Evolutionary conservation across 345 rosid species (phyloP).

Genomic region (Citrus unshiu): DNA sequence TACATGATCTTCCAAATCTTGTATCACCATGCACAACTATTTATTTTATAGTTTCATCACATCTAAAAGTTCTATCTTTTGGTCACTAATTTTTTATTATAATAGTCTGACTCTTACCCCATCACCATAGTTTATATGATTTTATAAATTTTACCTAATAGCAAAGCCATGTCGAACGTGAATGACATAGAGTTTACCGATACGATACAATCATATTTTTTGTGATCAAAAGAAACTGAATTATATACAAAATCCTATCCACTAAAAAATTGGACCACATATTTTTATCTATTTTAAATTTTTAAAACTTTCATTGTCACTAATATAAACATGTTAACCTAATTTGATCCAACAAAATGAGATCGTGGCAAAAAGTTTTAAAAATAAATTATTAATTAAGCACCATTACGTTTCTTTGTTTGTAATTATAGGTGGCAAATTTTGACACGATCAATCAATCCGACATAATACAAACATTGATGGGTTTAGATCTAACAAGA

Average conservation of each 20-base stretch:
- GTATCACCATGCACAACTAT: background rate
- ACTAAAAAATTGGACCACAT: background rate
- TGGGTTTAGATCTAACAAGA: too few relatives aligned
- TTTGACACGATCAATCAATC: too few relatives aligned
- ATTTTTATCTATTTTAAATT: background rate
- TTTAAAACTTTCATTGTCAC: background rate
- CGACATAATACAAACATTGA: too few relatives aligned
- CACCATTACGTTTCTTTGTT: background rate
- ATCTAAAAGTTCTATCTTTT: background rate
- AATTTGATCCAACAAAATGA: background rate
- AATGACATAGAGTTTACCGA: background rate
- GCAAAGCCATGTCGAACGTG: background rate
- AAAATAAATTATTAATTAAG: background rate
- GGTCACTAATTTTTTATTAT: background rate
- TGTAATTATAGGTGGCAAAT: background rate
- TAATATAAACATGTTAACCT: background rate
- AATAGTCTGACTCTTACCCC: background rate
- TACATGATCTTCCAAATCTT: background rate
- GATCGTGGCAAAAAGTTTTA: background rate
- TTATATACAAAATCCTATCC: background rate
- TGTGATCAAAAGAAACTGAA: background rate
- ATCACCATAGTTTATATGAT: background rate
- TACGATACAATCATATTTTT: background rate
- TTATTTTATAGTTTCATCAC: background rate
- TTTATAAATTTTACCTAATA: background rate